A percentile compares a stretch with the other conserved stretches of the same genome.
Conservation (phyloP, 75 land plant genomes). For the Pinus albicaulis region DNA sequence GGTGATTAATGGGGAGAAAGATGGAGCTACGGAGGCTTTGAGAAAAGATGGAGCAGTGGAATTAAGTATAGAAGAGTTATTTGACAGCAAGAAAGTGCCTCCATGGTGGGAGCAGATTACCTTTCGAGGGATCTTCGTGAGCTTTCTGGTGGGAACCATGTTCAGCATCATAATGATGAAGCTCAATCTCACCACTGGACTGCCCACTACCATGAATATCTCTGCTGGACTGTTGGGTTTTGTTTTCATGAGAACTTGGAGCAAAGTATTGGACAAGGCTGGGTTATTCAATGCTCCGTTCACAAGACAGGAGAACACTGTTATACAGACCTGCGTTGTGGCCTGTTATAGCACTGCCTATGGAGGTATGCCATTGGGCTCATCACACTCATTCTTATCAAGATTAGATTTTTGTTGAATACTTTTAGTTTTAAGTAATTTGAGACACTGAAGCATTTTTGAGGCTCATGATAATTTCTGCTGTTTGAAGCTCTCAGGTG, state of each 20-base stretch:
- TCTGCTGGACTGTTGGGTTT: slow-evolving; percentile 87
- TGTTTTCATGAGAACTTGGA: slow-evolving; percentile 67
- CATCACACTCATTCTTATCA: too few relatives aligned
- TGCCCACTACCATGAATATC: slow-evolving; percentile 82
- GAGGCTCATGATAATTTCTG: too few relatives aligned
- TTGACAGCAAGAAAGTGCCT: slow-evolving; percentile 31
- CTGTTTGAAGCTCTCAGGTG: slow-evolving; percentile 38
- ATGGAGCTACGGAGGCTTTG: not conserved
- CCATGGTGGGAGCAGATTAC: slow-evolving; percentile 79
- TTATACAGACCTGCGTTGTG: slow-evolving; percentile 88
- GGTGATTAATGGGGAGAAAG: slow-evolving; percentile 1
- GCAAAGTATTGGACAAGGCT: slow-evolving; percentile 34
- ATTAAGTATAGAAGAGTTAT: slow-evolving; percentile 10
- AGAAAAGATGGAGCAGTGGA: not conserved
- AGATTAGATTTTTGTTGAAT: too few relatives aligned
- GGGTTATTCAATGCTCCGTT: slow-evolving; percentile 55
- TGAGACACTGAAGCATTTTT: too few relatives aligned
- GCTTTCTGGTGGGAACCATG: slow-evolving; percentile 52
- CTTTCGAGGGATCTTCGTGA: slow-evolving; percentile 55
- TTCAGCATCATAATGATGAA: slow-evolving; percentile 84
- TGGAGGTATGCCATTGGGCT: slow-evolving; percentile 46
- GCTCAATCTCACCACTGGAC: slow-evolving; percentile 78
- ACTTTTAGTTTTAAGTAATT: too few relatives aligned
- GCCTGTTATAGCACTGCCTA: slow-evolving; percentile 85
- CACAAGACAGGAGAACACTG: slow-evolving; percentile 87